Conservation (phyloP, 495 filamentous ascomycete genomes). For the Annulohypoxylon nitens region DNA sequence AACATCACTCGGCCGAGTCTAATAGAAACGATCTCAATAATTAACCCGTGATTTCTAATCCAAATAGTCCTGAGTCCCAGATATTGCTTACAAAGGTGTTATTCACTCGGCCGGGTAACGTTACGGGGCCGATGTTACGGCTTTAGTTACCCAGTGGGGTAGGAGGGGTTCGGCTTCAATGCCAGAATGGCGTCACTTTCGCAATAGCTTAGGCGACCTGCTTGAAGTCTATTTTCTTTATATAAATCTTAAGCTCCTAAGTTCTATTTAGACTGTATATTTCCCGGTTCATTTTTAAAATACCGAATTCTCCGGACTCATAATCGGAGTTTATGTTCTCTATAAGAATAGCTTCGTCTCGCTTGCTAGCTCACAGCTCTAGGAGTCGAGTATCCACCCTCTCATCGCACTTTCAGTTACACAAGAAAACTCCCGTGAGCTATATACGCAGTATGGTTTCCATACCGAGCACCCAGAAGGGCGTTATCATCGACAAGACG, state of each 20-base stretch:
- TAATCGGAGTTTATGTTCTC: constrained; percentile 31
- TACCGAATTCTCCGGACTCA: not conserved
- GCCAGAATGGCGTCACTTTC: constrained; percentile 33
- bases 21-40: constrained; percentile 22
- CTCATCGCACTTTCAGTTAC: constrained; percentile 21
- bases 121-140: constrained; percentile 26
- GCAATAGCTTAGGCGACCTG: constrained; percentile 19
- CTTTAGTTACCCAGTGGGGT: constrained; percentile 26
- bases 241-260: not conserved
- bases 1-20: constrained; percentile 26
- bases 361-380: constrained; percentile 24
- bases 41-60: constrained; percentile 1
- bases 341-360: constrained; percentile 36
- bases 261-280: not conserved
- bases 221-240: not conserved
- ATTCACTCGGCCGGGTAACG: not conserved
- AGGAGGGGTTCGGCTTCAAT: constrained; percentile 37
- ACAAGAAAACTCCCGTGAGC: not conserved
- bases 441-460: constrained; percentile 45
- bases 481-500: constrained; percentile 77
- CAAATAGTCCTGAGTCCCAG: not conserved
- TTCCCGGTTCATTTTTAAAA: not conserved
- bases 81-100: constrained; percentile 12
- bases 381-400: constrained; percentile 25
- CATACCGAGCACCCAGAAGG: constrained; percentile 77